Base-by-base conservation (phyloP, 331 rosid species). In the Malus hybrid region DNA sequence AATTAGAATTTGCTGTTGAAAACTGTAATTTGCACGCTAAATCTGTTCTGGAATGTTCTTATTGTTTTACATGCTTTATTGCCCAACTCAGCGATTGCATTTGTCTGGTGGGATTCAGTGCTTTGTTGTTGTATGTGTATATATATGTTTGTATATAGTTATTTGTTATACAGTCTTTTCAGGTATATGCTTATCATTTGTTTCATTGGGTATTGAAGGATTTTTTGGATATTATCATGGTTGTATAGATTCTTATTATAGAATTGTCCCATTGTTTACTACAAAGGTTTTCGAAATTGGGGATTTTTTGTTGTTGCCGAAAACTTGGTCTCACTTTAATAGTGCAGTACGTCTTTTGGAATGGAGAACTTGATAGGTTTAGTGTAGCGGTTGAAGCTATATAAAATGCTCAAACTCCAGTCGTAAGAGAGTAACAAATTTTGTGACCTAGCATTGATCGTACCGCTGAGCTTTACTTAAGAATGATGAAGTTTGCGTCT, bases 1-100 rank as follows among this genome's bases (percentile, higher is more conserved):
- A 18, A 7, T 18, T 27, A 65, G 72, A 77, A 69, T 73, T 76
- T 76, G 54, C 64, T 74, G 27, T 77, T 76, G 29, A 32, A 42
- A 56, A 44, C 68, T 54, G 75, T 61, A 39, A 75, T 36, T 80
- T 31, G 42, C 50, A 6, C 9, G 24, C 46, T 39, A 12, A 69
- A 71, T 78, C 20, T 69, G 56, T 71, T 85, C 12, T 67, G 15
- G 31, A 32, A 12, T 74, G 44, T 66, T 71, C 18, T 7, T 27
- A 15, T 50, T 64, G 16, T 52, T 42, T 42, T 27, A 33, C 46
- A 11, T 70, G 67, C 39, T 75, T 74, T 39, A 28, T 39, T 32
- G 4, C 75, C 75, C 55, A 46, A 67, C 36, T 52, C 16, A 56
- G 28, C 22, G 9, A 39, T 55, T 65, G 64, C 4, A 32, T 54